Conservation (phyloP, 805 yeast genomes). For the Lachancea fermentati region DNA sequence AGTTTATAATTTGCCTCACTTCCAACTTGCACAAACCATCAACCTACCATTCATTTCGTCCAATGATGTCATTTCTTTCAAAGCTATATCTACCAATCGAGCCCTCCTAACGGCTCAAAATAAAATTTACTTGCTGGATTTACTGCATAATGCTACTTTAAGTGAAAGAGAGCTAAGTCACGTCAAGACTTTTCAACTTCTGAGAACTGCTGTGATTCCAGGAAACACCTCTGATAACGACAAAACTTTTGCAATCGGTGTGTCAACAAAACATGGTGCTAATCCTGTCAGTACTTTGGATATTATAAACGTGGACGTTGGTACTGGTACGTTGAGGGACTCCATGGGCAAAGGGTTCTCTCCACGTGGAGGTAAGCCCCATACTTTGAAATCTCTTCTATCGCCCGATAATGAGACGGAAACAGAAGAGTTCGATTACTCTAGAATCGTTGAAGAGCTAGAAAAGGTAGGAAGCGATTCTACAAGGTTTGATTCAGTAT, state of each 20-base stretch:
- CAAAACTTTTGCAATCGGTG: conserved; percentile 28
- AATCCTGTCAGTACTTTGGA: conserved; percentile 28
- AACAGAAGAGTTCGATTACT: conserved; percentile 18
- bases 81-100: conserved; percentile 28
- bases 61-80: conserved; percentile 17
- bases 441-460: conserved; percentile 24
- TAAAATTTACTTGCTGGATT: conserved; percentile 25
- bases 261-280: conserved; percentile 25
- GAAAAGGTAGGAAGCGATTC: conserved; percentile 17
- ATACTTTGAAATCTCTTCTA: conserved; percentile 26
- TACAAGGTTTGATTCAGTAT: conserved; percentile 28
- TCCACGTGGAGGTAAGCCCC: conserved; percentile 1
- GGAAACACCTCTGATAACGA: conserved; percentile 10
- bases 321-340: conserved; percentile 62
- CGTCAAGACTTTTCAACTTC: conserved; percentile 26
- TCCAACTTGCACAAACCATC: conserved; percentile 18
- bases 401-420: conserved; percentile 13
- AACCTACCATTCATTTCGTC: conserved; percentile 23
- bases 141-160: conserved; percentile 24
- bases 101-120: conserved; percentile 26
- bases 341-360: conserved; percentile 57
- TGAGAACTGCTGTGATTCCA: conserved; percentile 21
- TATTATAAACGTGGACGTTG: conserved; percentile 46
- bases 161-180: conserved; percentile 23
- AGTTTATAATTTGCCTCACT: conserved; percentile 24